Percentiles rank a stretch among this genome's conserved stretches.
phyloP scores from a whole-genome alignment of 106 monocot species.

The Allium fistulosum region DNA sequence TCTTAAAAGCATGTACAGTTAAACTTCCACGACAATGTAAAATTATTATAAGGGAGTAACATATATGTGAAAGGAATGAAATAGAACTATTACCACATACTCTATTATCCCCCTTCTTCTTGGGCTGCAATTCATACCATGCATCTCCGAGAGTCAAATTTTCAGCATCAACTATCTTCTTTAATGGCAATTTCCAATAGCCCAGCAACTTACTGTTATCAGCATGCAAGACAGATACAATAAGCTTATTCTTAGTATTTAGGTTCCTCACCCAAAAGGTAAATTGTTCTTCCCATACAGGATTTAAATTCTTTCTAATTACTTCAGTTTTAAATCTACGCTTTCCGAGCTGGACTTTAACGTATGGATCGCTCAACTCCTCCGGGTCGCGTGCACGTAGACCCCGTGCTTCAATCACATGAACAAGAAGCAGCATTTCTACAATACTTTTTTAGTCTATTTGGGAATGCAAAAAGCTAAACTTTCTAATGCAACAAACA shows the following conservation, averaged over 20 bases:
- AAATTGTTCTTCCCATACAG: conserved; percentile 77
- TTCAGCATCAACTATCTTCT: conserved; percentile 34
- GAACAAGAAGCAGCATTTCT: conserved; percentile 51
- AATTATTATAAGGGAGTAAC: too few relatives aligned
- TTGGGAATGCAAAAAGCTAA: too few relatives aligned
- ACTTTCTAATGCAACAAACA: too few relatives aligned
- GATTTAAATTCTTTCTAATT: conserved; percentile 47
- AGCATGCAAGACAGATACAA: conserved; percentile 44
- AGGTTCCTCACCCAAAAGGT: conserved; percentile 54
- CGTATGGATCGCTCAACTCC: conserved; percentile 67
- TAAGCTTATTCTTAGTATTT: conserved; percentile 29
- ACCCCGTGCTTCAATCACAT: conserved; percentile 56
- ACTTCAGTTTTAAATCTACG: conserved; percentile 41
- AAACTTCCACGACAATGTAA: too few relatives aligned
- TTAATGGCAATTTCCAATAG: conserved; percentile 35
- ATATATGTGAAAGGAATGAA: background rate
- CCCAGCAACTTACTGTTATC: conserved; percentile 73
- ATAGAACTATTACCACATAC: conserved; percentile 50
- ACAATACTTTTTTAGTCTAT: too few relatives aligned
- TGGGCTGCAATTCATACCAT: conserved; percentile 69
- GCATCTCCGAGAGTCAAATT: conserved; percentile 42
- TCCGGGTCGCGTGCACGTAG: conserved; percentile 51
- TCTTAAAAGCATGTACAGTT: too few relatives aligned
- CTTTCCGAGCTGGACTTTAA: conserved; percentile 59
- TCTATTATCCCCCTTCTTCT: conserved; percentile 51